Evolutionary conservation across 2,329 filamentous ascomycete species (phyloP).

Genomic region (Aspergillus cejpii): DNA sequence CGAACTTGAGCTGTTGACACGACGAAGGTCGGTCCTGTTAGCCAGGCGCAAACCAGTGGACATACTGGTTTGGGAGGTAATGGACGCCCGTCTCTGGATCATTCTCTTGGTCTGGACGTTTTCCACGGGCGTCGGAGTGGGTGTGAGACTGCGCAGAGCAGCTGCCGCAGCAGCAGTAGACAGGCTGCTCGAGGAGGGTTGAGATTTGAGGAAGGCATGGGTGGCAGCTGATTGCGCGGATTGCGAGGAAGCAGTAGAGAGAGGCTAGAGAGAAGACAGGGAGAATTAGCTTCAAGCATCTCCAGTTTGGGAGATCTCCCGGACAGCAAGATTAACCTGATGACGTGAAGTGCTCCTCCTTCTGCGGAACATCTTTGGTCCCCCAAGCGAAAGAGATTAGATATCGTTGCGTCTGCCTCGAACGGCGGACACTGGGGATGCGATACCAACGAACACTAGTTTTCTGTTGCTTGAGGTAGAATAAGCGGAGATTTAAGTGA

Average conservation of each 20-base stretch:
- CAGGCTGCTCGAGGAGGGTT: constrained; percentile 58
- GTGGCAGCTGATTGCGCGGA: constrained; percentile 73
- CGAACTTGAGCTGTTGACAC: constrained; percentile 65
- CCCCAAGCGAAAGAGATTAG: constrained; percentile 3
- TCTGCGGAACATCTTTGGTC: constrained; percentile 36
- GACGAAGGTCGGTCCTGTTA: constrained; percentile 48
- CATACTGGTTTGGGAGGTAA: constrained; percentile 58
- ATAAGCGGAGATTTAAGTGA: neutral
- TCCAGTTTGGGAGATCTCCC: neutral
- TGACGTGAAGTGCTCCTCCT: constrained; percentile 41
- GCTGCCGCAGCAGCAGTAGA: constrained; percentile 82
- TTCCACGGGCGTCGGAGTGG: constrained; percentile 70
- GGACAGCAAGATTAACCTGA: constrained; percentile 18
- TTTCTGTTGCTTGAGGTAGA: neutral
- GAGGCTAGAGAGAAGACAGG: constrained; percentile 43
- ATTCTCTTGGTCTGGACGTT: constrained; percentile 85
- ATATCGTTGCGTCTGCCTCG: constrained; percentile 3
- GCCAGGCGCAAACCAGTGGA: constrained; percentile 37
- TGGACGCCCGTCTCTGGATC: constrained; percentile 62
- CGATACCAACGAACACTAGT: neutral
- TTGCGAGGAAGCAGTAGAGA: constrained; percentile 59
- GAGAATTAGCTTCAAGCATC: neutral
- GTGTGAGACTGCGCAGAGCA: constrained; percentile 70
- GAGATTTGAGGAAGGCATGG: constrained; percentile 68
- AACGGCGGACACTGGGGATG: constrained; percentile 3